Evolutionary conservation across 2,329 filamentous ascomycete species (phyloP), one percentile per base, ranked within the genome.

Genomic region (Sporothrix brasiliensis): DNA sequence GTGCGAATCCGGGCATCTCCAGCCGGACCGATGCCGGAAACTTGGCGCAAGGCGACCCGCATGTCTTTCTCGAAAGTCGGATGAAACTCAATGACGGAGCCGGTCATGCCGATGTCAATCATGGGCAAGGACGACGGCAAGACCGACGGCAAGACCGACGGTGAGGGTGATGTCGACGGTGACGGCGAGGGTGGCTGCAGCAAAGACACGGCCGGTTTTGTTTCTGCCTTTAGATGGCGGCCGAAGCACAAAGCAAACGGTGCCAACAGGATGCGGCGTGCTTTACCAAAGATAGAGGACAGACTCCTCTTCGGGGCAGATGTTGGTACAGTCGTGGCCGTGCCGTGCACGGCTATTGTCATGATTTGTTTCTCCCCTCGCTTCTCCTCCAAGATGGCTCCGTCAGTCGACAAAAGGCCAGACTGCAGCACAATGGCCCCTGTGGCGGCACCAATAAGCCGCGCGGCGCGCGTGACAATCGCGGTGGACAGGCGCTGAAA

Each of bases 21-120:
- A 70, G 86, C 83, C 52, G 83, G 81, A 2, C 94, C 94, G 75
- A 98, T 91, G 71, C 90, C 88, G 13, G 92, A 86, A 66, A 97
- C 88, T 69, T 88, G 88, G 61, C 89, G 83, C 72, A 98, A 83
- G 11, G 92, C 92, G 77, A 95, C 91, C 72, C 94, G 87, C 73
- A 98, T 91, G 82, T 94, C 91, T 70, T 91, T 90, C 74, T 94
- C 89, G 81, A 97, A 99, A 76, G 89, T 90, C 7, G 95, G 95
- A 79, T 97, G 98, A 81, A 95, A 94, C 80, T 98, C 95, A 2
- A 97, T 93, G 68, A 99, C 83, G 77, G 90, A 93, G 73, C 95
- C 94, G 78, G 98, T 94, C 1, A 97, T 93, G 76, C 95, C 94
- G 75, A 98, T 88, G 77, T 98, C 94, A 69, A 91, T 83, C 24